Evolutionary conservation across 2,329 filamentous ascomycete species (phyloP).

Genomic region (Fusarium pseudograminearum): DNA sequence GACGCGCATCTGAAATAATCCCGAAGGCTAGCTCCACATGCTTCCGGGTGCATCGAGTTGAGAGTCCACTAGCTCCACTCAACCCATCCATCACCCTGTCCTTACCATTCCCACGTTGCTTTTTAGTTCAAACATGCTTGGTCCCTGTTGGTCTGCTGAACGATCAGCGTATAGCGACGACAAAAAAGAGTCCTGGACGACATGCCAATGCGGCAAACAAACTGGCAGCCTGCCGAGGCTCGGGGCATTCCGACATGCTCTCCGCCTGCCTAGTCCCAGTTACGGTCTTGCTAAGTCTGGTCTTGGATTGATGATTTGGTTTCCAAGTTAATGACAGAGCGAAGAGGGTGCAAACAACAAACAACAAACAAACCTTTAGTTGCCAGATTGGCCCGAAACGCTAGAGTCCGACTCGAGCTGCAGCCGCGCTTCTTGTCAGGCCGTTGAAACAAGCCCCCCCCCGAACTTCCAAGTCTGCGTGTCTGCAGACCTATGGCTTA

Average conservation of each 20-base stretch:
- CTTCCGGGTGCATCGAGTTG: conserved; percentile 8
- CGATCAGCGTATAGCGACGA: conserved; percentile 21
- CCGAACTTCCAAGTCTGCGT: conserved; percentile 10
- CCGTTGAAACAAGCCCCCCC: conserved; percentile 41
- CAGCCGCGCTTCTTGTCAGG: conserved; percentile 35
- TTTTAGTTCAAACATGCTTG: background rate
- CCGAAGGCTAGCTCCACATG: conserved; percentile 13
- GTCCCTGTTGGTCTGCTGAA: conserved; percentile 24
- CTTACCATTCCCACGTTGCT: conserved; percentile 36
- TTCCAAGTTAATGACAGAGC: background rate
- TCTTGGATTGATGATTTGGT: background rate
- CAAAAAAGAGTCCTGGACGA: conserved; percentile 12
- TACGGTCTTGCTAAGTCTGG: background rate
- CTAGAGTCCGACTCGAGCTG: conserved; percentile 29
- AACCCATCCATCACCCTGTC: conserved; percentile 4
- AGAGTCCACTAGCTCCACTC: conserved; percentile 1
- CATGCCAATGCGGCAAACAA: conserved; percentile 5
- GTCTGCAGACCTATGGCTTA: conserved; percentile 22
- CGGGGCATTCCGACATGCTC: background rate
- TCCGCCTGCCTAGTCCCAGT: background rate
- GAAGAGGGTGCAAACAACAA: background rate
- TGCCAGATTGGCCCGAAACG: conserved; percentile 17
- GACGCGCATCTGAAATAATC: background rate
- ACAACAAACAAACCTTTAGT: background rate
- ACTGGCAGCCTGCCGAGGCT: background rate